Conservation (phyloP, 139 green algal species). For the Chara braunii region DNA sequence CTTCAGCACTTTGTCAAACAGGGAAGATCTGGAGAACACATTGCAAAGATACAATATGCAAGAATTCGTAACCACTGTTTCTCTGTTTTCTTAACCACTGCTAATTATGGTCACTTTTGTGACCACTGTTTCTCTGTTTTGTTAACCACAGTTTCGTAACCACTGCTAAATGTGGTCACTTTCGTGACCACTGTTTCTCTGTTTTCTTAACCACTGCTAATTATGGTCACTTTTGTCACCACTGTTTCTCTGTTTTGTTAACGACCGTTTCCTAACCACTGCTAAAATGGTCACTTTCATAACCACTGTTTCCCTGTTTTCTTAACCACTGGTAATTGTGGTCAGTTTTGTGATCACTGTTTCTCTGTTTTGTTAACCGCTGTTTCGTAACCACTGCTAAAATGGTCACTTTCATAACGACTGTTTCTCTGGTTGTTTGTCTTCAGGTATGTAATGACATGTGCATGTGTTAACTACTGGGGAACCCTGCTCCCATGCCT, state of each 20-base stretch:
- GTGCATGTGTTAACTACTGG: slow-evolving; percentile 75
- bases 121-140: not conserved
- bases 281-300: not conserved
- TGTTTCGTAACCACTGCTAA: not conserved
- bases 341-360: not conserved
- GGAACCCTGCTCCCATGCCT: slow-evolving; percentile 40
- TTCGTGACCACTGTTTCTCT: not conserved
- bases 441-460: slow-evolving; percentile 83
- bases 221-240: too few relatives aligned
- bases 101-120: not conserved
- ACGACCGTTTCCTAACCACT: not conserved
- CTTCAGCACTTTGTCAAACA: too few relatives aligned
- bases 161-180: not conserved
- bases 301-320: not conserved
- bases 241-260: not conserved
- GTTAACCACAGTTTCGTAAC: not conserved
- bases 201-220: slow-evolving; percentile 49
- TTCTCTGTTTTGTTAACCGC: not conserved
- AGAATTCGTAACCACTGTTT: not conserved
- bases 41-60: too few relatives aligned
- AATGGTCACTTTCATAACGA: not conserved
- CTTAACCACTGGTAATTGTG: not conserved
- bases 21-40: too few relatives aligned
- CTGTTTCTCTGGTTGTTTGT: not conserved
- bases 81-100: not conserved